These are phyloP conservation scores for Paramecium primaurelia DNA, from an alignment of 73 alveolate genomes.

Conservation along the genomic window DNA sequence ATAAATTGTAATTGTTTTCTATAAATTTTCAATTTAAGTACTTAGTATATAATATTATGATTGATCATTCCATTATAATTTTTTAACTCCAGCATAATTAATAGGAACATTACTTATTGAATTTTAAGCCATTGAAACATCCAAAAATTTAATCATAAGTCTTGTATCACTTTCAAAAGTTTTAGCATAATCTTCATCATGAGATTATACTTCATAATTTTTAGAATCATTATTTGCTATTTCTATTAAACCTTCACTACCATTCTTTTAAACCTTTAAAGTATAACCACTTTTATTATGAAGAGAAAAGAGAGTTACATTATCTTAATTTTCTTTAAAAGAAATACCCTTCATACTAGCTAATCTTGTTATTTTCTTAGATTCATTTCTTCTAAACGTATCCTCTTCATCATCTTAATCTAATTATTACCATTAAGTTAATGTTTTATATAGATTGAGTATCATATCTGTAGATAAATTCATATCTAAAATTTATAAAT, in stretches of 20 bases:
- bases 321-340: neutral
- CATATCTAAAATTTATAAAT: neutral
- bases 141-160: neutral
- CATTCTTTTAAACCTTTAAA: neutral
- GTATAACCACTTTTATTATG: neutral
- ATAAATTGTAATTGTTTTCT: neutral
- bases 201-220: constrained; percentile 17
- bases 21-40: constrained; percentile 27
- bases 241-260: neutral
- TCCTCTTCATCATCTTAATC: neutral
- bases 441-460: neutral
- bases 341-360: neutral
- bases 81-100: neutral
- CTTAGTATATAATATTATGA: neutral
- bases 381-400: neutral
- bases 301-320: neutral
- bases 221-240: neutral
- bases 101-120: neutral
- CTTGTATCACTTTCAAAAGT: constrained; percentile 12
- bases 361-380: neutral
- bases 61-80: neutral
- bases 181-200: constrained; percentile 35
- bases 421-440: neutral
- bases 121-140: neutral
- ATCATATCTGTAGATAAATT: constrained; percentile 19